phyloP scores from a whole-genome alignment of 192 early-diverging fungal genomes.

The Podila minutissima region DNA sequence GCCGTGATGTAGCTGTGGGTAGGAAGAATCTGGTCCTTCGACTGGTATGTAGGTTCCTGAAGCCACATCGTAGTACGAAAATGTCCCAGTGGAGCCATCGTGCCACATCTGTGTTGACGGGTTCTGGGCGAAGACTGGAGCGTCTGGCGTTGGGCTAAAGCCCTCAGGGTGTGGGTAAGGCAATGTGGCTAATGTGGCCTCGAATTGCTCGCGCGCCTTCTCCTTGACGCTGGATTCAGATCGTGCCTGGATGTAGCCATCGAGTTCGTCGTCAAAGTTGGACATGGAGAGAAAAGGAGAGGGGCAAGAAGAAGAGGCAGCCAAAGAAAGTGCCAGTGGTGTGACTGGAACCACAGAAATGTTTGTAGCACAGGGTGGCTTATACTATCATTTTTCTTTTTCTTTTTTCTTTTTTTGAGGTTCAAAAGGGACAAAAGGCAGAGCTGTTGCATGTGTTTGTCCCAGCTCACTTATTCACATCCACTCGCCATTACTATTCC shows the following conservation, averaged over 20 bases:
- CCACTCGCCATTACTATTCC: neutral
- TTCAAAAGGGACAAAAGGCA: neutral
- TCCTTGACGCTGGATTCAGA: slow-evolving; percentile 25
- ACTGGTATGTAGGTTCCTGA: slow-evolving; percentile 64
- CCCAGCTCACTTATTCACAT: neutral
- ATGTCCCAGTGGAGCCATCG: slow-evolving; percentile 57
- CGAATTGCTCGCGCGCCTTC: neutral
- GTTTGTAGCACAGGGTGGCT: neutral
- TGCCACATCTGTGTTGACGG: slow-evolving; percentile 64
- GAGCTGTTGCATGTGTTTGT: neutral
- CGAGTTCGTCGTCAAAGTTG: slow-evolving; percentile 42
- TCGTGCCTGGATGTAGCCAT: slow-evolving; percentile 37
- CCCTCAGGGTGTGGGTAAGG: slow-evolving; percentile 29
- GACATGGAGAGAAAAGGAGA: slow-evolving; percentile 16
- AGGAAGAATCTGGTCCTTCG: slow-evolving; percentile 8
- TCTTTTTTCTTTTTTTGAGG: slow-evolving; percentile 8
- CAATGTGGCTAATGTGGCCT: neutral
- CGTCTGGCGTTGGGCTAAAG: slow-evolving; percentile 25
- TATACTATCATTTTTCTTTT: neutral
- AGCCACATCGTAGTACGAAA: slow-evolving; percentile 62
- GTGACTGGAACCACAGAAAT: neutral
- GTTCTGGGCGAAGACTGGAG: slow-evolving; percentile 36
- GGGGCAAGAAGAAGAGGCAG: neutral
- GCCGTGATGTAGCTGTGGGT: neutral
- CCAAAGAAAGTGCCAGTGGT: neutral